A percentile compares a stretch with the other conserved stretches of the same genome.
phyloP scores from a whole-genome alignment of 2,329 filamentous ascomycete species.

The Claviceps arundinis region DNA sequence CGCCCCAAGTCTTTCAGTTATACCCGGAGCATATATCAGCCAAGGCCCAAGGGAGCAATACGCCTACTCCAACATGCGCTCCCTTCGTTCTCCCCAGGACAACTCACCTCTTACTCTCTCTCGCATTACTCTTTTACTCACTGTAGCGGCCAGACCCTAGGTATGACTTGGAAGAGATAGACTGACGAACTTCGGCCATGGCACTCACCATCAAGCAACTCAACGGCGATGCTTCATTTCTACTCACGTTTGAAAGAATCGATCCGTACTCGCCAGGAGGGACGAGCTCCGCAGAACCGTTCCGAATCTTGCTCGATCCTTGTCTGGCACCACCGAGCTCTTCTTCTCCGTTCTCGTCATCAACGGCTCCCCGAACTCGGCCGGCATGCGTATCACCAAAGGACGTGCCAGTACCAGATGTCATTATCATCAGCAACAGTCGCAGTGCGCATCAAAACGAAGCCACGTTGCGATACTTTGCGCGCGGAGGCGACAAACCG shows the following conservation, averaged over 20 bases:
- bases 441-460: constrained; percentile 57
- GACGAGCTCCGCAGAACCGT: constrained; percentile 27
- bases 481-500: constrained; percentile 36
- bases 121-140: not conserved
- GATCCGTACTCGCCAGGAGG: constrained; percentile 11
- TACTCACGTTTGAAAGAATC: constrained; percentile 47
- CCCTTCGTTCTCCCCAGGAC: not conserved
- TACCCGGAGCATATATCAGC: no score
- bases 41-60: no score
- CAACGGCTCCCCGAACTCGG: constrained; percentile 41
- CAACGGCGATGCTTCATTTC: constrained; percentile 52
- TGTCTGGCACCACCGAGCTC: constrained; percentile 44
- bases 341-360: constrained; percentile 49
- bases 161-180: not conserved
- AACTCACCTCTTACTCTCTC: not conserved
- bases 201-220: constrained; percentile 49
- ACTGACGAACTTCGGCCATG: constrained; percentile 27
- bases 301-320: constrained; percentile 58
- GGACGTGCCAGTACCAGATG: constrained; percentile 28
- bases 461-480: constrained; percentile 52
- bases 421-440: constrained; percentile 33
- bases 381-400: constrained; percentile 38
- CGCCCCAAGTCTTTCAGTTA: no score
- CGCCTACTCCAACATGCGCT: not conserved
- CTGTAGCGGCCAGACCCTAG: not conserved